A percentile compares a stretch with the other conserved stretches of the same genome.
Evolutionary conservation across 176 grass and related monocot genomes (phyloP).

Genomic region (Eleusine indica): DNA sequence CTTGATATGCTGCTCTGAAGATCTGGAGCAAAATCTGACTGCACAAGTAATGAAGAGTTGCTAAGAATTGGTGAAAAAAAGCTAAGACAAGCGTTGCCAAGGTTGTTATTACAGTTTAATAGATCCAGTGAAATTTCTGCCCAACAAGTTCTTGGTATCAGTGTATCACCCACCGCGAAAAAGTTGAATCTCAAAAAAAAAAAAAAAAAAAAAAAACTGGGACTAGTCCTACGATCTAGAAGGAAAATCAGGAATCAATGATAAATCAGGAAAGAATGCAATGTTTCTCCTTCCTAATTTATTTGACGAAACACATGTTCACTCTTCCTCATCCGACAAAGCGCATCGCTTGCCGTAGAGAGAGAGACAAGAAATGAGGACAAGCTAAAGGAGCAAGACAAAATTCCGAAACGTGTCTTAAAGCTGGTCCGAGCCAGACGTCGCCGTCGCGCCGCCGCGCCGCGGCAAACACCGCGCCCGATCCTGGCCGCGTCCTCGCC

Average conservation of each 20-base stretch:
- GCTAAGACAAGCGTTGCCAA: background rate
- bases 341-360: background rate
- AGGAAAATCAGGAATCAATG: background rate
- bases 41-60: background rate
- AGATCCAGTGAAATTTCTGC: background rate
- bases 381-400: background rate
- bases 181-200: background rate
- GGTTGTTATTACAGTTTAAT: background rate
- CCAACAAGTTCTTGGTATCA: background rate
- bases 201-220: background rate
- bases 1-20: background rate
- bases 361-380: background rate
- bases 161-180: background rate
- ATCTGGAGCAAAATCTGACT: background rate
- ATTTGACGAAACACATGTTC: background rate
- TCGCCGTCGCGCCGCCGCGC: background rate
- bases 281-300: too few relatives aligned
- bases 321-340: background rate
- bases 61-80: background rate
- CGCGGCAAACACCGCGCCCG: background rate
- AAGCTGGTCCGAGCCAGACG: background rate
- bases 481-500: background rate
- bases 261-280: background rate
- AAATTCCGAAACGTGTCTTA: background rate
- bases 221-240: background rate